phyloP scores from a whole-genome alignment of 148 eudicot species.

The Fallopia convolvulus region DNA sequence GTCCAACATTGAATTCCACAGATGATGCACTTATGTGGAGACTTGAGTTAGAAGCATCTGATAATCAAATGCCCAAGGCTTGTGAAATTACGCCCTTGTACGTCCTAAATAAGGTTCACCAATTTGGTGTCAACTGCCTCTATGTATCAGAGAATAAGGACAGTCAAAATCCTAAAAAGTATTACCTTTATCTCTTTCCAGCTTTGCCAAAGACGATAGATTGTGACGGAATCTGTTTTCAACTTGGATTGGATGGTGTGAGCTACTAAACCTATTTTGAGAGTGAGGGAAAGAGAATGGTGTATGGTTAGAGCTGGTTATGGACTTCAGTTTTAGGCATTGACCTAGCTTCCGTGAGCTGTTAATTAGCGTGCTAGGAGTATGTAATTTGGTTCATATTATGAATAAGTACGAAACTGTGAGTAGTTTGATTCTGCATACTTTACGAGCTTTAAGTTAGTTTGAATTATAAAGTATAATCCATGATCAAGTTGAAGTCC shows the following conservation, averaged over 20 bases:
- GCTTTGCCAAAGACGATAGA: no score
- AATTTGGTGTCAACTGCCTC: slow-evolving; percentile 93
- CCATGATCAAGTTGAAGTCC: not conserved
- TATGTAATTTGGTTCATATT: not conserved
- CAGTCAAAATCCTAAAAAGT: no score
- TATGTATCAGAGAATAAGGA: slow-evolving; percentile 33
- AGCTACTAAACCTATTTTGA: no score
- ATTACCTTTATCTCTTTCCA: no score
- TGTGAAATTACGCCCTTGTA: slow-evolving; percentile 39
- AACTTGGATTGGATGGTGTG: no score
- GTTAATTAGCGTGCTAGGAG: not conserved
- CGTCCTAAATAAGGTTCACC: slow-evolving; percentile 63
- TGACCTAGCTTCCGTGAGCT: not conserved
- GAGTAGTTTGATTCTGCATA: not conserved
- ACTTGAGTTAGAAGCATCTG: slow-evolving; percentile 21
- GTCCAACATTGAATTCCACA: slow-evolving; percentile 10
- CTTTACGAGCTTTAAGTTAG: not conserved
- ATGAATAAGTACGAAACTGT: not conserved
- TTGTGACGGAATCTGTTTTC: no score
- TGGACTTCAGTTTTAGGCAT: not conserved
- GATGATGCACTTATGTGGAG: slow-evolving; percentile 16
- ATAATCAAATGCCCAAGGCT: slow-evolving; percentile 23
- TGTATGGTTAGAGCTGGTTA: not conserved
- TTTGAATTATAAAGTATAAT: not conserved
- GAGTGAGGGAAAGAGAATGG: not conserved